Conservation (phyloP, 768 basidiomycete species). For the Rhizopogon vesiculosus region DNA sequence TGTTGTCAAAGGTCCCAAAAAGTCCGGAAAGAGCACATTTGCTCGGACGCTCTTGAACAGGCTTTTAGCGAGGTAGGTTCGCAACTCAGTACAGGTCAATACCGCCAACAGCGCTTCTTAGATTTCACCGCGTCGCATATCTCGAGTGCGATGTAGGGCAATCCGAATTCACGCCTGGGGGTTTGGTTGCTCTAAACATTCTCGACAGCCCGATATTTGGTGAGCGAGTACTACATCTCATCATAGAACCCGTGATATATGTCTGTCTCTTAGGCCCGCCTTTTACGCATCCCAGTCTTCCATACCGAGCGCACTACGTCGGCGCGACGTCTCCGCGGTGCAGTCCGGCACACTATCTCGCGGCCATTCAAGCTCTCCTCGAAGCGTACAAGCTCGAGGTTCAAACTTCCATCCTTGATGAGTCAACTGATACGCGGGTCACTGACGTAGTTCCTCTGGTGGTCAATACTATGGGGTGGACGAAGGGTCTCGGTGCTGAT, state of each 20-base stretch:
- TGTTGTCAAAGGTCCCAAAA: conserved; percentile 81
- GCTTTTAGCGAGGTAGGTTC: conserved; percentile 49
- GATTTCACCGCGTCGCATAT: conserved; percentile 80
- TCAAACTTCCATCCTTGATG: conserved; percentile 31
- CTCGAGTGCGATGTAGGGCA: conserved; percentile 94
- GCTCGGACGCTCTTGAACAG: conserved; percentile 68
- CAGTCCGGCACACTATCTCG: conserved; percentile 72
- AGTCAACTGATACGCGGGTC: conserved; percentile 34
- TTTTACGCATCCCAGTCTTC: conserved; percentile 76
- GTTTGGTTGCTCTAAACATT: conserved; percentile 77
- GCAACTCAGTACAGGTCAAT: not conserved
- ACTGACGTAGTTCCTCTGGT: conserved; percentile 71
- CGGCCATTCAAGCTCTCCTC: conserved; percentile 60
- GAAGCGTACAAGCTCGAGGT: conserved; percentile 68
- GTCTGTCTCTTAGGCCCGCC: conserved; percentile 59
- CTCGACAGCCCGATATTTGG: conserved; percentile 69
- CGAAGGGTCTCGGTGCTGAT: conserved; percentile 87
- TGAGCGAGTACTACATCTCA: conserved; percentile 19
- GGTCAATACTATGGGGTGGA: conserved; percentile 97
- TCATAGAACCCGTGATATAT: not conserved
- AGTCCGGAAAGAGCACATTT: conserved; percentile 89
- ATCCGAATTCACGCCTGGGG: conserved; percentile 87
- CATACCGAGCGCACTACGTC: conserved; percentile 74
- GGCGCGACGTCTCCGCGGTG: conserved; percentile 76
- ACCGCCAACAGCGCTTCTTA: conserved; percentile 20